Conservation (phyloP, 2,329 filamentous ascomycete genomes). For the Fusarium sp. region DNA sequence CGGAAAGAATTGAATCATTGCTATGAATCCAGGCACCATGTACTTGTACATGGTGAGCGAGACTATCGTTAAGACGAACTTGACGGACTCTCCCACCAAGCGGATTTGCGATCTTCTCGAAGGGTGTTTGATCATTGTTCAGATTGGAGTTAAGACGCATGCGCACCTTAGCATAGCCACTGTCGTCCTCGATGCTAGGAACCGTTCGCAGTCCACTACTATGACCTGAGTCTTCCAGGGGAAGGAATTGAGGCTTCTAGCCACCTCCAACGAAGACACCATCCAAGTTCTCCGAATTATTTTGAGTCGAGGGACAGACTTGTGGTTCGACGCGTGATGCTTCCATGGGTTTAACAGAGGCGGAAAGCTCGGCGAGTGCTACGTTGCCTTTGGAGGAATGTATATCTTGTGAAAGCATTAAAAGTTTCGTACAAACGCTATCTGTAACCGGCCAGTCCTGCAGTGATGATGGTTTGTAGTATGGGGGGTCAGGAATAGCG, state of each 20-base stretch:
- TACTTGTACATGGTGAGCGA: background rate
- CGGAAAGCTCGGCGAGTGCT: background rate
- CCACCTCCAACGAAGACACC: slow-evolving; percentile 26
- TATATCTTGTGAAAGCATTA: background rate
- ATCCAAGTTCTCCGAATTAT: slow-evolving; percentile 5
- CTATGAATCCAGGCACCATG: background rate
- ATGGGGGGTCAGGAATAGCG: background rate
- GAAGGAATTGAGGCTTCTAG: slow-evolving; percentile 35
- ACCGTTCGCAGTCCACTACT: background rate
- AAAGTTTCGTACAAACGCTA: background rate
- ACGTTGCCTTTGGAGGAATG: background rate
- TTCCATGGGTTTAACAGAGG: background rate
- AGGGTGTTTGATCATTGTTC: slow-evolving; percentile 12
- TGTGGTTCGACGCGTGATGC: background rate
- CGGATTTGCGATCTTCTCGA: background rate
- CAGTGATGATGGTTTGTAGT: background rate
- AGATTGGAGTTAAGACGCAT: slow-evolving; percentile 42
- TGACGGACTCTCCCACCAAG: slow-evolving; percentile 26
- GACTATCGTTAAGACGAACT: slow-evolving; percentile 30
- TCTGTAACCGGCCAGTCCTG: background rate
- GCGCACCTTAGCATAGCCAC: slow-evolving; percentile 44
- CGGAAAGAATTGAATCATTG: background rate
- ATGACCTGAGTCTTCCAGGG: slow-evolving; percentile 26
- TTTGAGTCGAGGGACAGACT: background rate
- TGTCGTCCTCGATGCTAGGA: background rate